Percentiles rank a stretch among this genome's conserved stretches.
Conservation (phyloP, 768 basidiomycete species). For the Neoboletus magnificus region DNA sequence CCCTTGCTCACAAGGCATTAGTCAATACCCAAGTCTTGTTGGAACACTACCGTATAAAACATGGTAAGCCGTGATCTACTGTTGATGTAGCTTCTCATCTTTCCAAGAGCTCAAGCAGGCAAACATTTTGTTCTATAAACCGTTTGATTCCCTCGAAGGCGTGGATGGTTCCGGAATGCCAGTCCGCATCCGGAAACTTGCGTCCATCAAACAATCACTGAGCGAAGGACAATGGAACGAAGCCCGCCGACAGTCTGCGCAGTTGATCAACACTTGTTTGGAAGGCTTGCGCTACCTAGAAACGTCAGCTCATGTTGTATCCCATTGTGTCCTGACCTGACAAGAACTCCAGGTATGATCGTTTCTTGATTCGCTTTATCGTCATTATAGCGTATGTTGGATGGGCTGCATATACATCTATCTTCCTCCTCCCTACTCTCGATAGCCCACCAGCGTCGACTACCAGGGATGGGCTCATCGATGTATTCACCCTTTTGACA, state of each 20-base stretch:
- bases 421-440: conserved; percentile 50
- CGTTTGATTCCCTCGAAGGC: conserved; percentile 50
- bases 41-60: conserved; percentile 76
- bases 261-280: conserved; percentile 53
- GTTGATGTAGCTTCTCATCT: conserved; percentile 1
- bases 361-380: conserved; percentile 63
- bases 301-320: conserved; percentile 37
- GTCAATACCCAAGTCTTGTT: conserved; percentile 69
- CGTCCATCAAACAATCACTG: conserved; percentile 47
- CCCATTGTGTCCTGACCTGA: conserved; percentile 3
- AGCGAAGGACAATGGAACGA: conserved; percentile 39
- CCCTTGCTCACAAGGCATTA: conserved; percentile 51
- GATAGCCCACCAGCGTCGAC: conserved; percentile 13
- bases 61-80: conserved; percentile 44
- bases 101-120: conserved; percentile 55
- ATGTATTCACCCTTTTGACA: conserved; percentile 26
- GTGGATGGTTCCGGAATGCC: conserved; percentile 23
- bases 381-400: conserved; percentile 72
- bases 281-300: conserved; percentile 74
- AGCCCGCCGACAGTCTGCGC: conserved; percentile 47
- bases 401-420: conserved; percentile 68
- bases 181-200: conserved; percentile 36
- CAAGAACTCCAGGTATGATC: conserved; percentile 54
- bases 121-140: conserved; percentile 60
- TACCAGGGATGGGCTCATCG: conserved; percentile 7